Evolutionary conservation across 2,329 filamentous ascomycete species (phyloP).

Genomic region (Kalaharituber pfeilii): DNA sequence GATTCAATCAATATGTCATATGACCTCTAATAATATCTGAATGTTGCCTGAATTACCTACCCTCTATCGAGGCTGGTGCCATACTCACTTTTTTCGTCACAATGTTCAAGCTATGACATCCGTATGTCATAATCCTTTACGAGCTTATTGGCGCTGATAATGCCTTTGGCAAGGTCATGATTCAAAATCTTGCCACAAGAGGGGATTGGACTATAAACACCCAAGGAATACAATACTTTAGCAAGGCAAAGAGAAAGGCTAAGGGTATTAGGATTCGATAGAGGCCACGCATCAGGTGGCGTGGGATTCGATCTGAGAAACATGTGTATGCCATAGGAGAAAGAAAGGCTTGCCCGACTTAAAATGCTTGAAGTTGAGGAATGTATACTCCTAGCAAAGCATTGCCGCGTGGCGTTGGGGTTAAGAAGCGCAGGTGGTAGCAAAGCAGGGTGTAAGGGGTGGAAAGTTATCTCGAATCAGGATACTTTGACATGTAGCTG

Average conservation of each 20-base stretch:
- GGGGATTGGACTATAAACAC: constrained; percentile 70
- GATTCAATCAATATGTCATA: constrained; percentile 15
- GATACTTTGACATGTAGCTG: no score
- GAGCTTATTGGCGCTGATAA: constrained; percentile 75
- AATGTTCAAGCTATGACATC: constrained; percentile 28
- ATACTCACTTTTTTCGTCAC: constrained; percentile 48
- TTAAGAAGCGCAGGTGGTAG: constrained; percentile 40
- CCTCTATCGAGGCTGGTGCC: constrained; percentile 42
- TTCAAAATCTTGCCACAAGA: constrained; percentile 66
- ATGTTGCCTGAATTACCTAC: constrained; percentile 85
- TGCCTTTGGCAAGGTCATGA: constrained; percentile 81
- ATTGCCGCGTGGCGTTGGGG: constrained; percentile 84
- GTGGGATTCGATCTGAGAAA: constrained; percentile 56
- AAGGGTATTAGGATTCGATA: constrained; percentile 44
- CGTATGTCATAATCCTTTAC: constrained; percentile 54
- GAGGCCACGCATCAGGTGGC: constrained; percentile 39
- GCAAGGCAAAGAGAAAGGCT: constrained; percentile 52
- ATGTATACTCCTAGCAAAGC: constrained; percentile 67
- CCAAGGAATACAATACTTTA: constrained; percentile 53
- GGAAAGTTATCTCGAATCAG: neutral
- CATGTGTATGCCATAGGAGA: constrained; percentile 56
- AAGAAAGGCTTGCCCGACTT: constrained; percentile 56
- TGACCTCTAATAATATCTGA: constrained; percentile 84
- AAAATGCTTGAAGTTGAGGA: constrained; percentile 92
- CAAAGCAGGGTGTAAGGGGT: constrained; percentile 5